Evolutionary conservation across 768 basidiomycete genomes (phyloP), one percentile per base, ranked within the genome.

Genomic region (Pulveroboletus sp.): DNA sequence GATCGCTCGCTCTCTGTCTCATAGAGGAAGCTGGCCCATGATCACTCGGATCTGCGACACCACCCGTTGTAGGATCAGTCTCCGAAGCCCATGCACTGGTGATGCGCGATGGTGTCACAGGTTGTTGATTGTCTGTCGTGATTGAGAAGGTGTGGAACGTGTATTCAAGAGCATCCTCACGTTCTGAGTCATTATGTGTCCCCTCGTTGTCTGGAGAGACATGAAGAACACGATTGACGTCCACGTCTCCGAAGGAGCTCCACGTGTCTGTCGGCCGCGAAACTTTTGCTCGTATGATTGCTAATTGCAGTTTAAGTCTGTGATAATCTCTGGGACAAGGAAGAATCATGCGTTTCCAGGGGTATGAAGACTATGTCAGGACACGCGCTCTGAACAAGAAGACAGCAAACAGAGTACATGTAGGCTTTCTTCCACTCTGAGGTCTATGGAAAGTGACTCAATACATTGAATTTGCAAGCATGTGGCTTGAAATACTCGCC

Each of bases 251-350:
- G 39, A 58, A 54, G 28, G 51, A 47, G 46, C 39, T 56, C 39
- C 47, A 50, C 10, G 46, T 32, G 17, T 59, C 51, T 9, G 61
- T 33, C 47, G 70, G 68, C 0, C 65, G 67, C 7, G 51, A 12
- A 12, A 28, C 17, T 15, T 45, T 45, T 48, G 68, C 70, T 31
- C 76, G 76, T 47, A 89, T 80, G 2, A 75, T 74, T 12, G 72
- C 71, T 21, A 90, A 83, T 12, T 75, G 73, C 54, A 79, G 83
- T 67, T 89, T 89, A 14, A 91, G 77, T 8, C 75, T 79, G 2
- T 77, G 76, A 59, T 90, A 91, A 63, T 90, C 80, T 62, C 88
- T 90, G 55, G 30, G 26, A 27, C 15, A 27, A 38, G 39, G 42
- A 39, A 21, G 3, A 39, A 49, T 28, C 9, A 45, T 26, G 17